A percentile compares a stretch with the other conserved stretches of the same genome.
Conservation (phyloP, 371 early-diverging fungal genomes). For the Lichtheimia ramosa region DNA sequence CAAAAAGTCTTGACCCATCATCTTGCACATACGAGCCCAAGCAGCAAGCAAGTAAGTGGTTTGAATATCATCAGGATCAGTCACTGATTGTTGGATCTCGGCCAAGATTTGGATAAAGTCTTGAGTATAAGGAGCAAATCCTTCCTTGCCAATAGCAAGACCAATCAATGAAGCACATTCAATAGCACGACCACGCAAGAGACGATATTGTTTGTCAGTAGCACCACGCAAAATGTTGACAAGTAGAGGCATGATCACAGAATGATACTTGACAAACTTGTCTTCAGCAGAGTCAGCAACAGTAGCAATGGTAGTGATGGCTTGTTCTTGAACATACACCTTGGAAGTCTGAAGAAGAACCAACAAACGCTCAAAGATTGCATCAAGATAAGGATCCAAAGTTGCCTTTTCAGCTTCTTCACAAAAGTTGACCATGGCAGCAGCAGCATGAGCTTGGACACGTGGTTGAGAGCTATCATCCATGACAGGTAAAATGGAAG, state of each 20-base stretch:
- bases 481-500: conserved; percentile 86
- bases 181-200: conserved; percentile 92
- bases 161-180: conserved; percentile 93
- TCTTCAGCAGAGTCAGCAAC: conserved; percentile 95
- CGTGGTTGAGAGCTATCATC: conserved; percentile 75
- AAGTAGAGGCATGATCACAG: conserved; percentile 91
- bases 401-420: conserved; percentile 80
- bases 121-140: conserved; percentile 76
- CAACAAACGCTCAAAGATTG: conserved; percentile 84
- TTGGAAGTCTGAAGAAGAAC: conserved; percentile 77
- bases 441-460: conserved; percentile 95
- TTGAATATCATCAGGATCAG: conserved; percentile 91
- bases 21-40: conserved; percentile 96
- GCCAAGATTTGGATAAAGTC: conserved; percentile 80
- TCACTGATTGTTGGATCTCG: conserved; percentile 74
- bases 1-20: conserved; percentile 91
- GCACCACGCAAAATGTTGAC: conserved; percentile 85
- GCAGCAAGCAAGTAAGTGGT: conserved; percentile 88
- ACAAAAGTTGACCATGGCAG: conserved; percentile 96
- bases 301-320: conserved; percentile 95
- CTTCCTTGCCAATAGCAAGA: conserved; percentile 90
- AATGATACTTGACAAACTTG: conserved; percentile 86
- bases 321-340: conserved; percentile 95
- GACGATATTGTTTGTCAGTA: conserved; percentile 80
- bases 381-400: conserved; percentile 85